Conservation (phyloP, 2,329 filamentous ascomycete species). For the Scedosporium minutisporum region DNA sequence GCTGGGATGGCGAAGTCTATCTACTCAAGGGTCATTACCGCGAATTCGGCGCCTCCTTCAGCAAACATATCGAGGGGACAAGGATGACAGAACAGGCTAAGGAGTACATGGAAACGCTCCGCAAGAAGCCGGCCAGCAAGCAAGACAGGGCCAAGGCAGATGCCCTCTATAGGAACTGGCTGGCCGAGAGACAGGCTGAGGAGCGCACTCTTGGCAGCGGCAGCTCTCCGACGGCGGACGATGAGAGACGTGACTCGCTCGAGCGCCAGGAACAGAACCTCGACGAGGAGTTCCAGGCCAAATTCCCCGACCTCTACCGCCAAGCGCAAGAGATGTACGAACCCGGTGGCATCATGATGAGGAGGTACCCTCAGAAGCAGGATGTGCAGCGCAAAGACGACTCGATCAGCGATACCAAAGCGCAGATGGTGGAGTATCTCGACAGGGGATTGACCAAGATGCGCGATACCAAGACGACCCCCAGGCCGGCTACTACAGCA, state of each 20-base stretch:
- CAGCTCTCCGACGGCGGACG: neutral
- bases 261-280: conserved; percentile 37
- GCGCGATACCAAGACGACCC: conserved; percentile 15
- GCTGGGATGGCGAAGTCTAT: conserved; percentile 42
- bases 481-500: neutral
- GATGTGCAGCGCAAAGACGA: conserved; percentile 14
- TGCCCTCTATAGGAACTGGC: conserved; percentile 33
- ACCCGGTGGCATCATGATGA: conserved; percentile 4
- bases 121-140: conserved; percentile 22
- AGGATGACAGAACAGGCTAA: conserved; percentile 31
- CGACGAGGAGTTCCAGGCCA: conserved; percentile 36
- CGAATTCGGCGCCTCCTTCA: conserved; percentile 44
- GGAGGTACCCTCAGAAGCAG: conserved; percentile 5
- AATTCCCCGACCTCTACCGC: conserved; percentile 34
- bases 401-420: conserved; percentile 29
- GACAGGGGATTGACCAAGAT: conserved; percentile 36
- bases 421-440: conserved; percentile 38
- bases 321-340: conserved; percentile 30
- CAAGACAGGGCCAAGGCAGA: conserved; percentile 20
- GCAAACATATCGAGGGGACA: conserved; percentile 36
- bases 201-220: conserved; percentile 20
- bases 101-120: conserved; percentile 22
- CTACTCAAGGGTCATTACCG: conserved; percentile 46
- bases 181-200: conserved; percentile 32
- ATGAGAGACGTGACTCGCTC: conserved; percentile 30